Percentiles rank a stretch among this genome's conserved stretches.
These are phyloP conservation scores for Capsicum pubescens DNA, from an alignment of 257 asterid species.

Conservation along the genomic window DNA sequence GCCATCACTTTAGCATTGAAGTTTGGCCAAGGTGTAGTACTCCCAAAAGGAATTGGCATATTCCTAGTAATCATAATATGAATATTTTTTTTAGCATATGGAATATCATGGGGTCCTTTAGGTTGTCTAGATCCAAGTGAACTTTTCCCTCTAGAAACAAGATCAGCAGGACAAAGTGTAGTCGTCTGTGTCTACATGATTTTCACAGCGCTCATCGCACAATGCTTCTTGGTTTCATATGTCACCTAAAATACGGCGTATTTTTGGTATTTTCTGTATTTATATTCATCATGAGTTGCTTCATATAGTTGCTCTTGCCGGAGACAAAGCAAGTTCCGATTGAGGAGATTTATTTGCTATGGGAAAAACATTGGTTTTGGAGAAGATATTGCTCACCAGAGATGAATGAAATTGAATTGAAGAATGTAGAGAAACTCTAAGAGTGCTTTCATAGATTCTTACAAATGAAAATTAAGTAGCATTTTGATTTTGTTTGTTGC, in stretches of 20 bases:
- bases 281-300: too few relatives aligned
- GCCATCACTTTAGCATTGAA: slow-evolving; percentile 67
- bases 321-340: too few relatives aligned
- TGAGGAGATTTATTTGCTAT: too few relatives aligned
- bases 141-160: slow-evolving; percentile 75
- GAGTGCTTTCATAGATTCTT: not conserved
- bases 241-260: slow-evolving; percentile 74
- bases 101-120: too few relatives aligned
- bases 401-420: slow-evolving; percentile 23
- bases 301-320: too few relatives aligned
- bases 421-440: not conserved
- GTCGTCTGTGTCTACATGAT: slow-evolving; percentile 85
- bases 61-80: too few relatives aligned
- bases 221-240: slow-evolving; percentile 69
- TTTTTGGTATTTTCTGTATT: slow-evolving; percentile 73
- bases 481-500: too few relatives aligned
- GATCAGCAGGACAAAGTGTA: slow-evolving; percentile 84
- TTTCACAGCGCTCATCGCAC: slow-evolving; percentile 81
- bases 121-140: slow-evolving; percentile 86
- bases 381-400: slow-evolving; percentile 55
- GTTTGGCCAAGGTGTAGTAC: slow-evolving; percentile 65
- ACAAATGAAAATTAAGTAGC: not conserved
- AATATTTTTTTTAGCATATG: too few relatives aligned
- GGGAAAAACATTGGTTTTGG: slow-evolving; percentile 89
- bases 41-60: too few relatives aligned